Conservation (phyloP, 495 filamentous ascomycete species). For the Rhypophila decipiens region DNA sequence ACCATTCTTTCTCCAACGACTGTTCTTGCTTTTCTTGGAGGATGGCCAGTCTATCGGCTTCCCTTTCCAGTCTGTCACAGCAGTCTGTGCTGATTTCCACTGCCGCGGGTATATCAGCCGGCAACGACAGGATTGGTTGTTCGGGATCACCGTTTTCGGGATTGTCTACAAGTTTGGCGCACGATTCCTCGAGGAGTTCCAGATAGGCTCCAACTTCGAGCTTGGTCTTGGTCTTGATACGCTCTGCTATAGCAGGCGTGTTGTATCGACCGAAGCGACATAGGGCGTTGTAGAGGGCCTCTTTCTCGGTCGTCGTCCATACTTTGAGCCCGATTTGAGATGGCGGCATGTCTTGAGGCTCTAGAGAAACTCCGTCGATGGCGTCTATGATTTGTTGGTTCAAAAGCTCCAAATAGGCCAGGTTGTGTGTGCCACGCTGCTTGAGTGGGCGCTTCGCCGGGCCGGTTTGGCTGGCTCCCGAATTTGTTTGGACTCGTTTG, state of each 20-base stretch:
- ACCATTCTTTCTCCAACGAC: conserved; percentile 43
- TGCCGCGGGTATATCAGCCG: conserved; percentile 60
- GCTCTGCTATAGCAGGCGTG: conserved; percentile 51
- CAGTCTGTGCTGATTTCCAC: conserved; percentile 64
- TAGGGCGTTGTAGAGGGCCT: conserved; percentile 58
- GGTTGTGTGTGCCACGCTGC: no score
- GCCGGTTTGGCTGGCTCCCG: no score
- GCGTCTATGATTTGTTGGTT: conserved; percentile 48
- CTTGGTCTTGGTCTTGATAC: conserved; percentile 64
- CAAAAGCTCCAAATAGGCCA: no score
- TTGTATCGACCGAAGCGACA: conserved; percentile 56
- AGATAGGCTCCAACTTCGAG: conserved; percentile 69
- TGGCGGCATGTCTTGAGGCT: conserved; percentile 14
- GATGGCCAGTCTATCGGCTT: conserved; percentile 54
- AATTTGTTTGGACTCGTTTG: no score
- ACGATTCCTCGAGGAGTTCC: conserved; percentile 46
- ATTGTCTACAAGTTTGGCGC: neutral
- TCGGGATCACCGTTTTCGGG: neutral
- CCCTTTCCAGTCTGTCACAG: conserved; percentile 56
- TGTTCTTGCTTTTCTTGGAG: conserved; percentile 54
- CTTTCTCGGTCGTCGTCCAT: conserved; percentile 69
- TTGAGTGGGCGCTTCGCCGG: no score
- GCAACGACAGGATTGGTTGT: conserved; percentile 17
- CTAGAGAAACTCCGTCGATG: conserved; percentile 24
- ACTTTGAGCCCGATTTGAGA: conserved; percentile 59